A percentile compares a stretch with the other conserved stretches of the same genome.
Evolutionary conservation across 2,329 filamentous ascomycete genomes (phyloP).

Genomic region (Pestalotiopsis sp.): DNA sequence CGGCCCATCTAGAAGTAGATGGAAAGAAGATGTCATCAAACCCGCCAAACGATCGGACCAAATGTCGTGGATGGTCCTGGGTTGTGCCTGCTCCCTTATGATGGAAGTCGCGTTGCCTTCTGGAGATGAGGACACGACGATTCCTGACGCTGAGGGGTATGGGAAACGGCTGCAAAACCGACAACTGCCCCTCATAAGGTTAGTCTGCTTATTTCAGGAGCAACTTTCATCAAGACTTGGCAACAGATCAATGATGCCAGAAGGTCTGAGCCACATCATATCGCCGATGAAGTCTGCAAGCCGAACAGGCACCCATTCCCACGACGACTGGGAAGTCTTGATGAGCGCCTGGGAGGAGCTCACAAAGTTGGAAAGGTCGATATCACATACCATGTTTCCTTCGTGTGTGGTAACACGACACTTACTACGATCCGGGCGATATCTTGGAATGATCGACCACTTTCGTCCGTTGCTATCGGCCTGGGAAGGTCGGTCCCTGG

Average conservation of each 20-base stretch:
- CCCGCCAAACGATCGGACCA: conserved; percentile 56
- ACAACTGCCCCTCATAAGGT: not conserved
- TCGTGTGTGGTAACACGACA: not conserved
- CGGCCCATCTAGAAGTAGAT: conserved; percentile 22
- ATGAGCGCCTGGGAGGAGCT: not conserved
- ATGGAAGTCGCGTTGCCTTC: conserved; percentile 51
- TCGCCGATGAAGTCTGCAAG: not conserved
- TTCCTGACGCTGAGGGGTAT: not conserved
- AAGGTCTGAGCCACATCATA: not conserved
- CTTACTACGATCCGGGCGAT: not conserved
- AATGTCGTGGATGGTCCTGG: conserved; percentile 64
- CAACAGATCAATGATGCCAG: not conserved
- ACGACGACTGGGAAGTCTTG: not conserved
- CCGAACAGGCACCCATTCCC: not conserved
- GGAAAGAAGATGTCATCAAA: conserved; percentile 56
- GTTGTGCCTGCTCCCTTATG: conserved; percentile 53
- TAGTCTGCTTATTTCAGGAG: not conserved
- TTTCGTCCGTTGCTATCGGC: not conserved
- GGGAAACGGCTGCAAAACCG: not conserved
- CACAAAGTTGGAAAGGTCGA: not conserved
- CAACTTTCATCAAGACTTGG: not conserved
- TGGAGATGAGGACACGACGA: not conserved
- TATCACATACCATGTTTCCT: not conserved
- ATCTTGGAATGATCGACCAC: not conserved
- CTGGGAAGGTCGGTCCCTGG: not conserved